Percentiles rank a stretch among this genome's conserved stretches.
These are phyloP conservation scores for Lactifluus pinguis DNA, from an alignment of 768 basidiomycete species.

Conservation along the genomic window DNA sequence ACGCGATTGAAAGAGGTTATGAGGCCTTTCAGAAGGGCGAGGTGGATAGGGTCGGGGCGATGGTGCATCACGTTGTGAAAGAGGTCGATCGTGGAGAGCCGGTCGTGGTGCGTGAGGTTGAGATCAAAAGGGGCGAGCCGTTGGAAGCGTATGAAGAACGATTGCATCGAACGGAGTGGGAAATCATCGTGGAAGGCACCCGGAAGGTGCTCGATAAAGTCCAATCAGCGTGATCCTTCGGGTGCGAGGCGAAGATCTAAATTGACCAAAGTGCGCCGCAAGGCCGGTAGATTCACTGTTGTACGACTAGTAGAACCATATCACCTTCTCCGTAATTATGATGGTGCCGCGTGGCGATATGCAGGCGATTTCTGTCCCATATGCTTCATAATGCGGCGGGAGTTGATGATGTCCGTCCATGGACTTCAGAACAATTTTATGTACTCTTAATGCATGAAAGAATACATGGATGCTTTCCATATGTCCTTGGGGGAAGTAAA, in stretches of 20 bases:
- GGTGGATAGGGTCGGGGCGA: conserved; percentile 69
- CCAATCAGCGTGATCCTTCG: background rate
- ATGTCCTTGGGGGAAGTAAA: conserved; percentile 5
- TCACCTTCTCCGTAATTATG: background rate
- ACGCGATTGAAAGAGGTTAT: conserved; percentile 82
- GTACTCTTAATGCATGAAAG: background rate
- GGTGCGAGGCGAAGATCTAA: conserved; percentile 1
- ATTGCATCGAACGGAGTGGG: conserved; percentile 80
- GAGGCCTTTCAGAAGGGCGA: conserved; percentile 83
- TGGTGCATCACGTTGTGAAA: conserved; percentile 90
- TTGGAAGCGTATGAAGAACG: conserved; percentile 64
- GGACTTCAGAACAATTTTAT: background rate
- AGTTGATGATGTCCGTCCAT: background rate
- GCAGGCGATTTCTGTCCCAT: background rate
- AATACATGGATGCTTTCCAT: conserved; percentile 3
- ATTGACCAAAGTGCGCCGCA: background rate
- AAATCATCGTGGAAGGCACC: conserved; percentile 83
- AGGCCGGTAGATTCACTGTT: conserved; percentile 5
- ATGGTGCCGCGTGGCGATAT: background rate
- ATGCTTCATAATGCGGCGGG: background rate
- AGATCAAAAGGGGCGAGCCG: conserved; percentile 61
- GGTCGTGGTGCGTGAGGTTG: conserved; percentile 69
- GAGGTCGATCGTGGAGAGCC: conserved; percentile 93
- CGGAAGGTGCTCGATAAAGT: conserved; percentile 54
- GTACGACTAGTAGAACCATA: background rate